A percentile compares a stretch with the other conserved stretches of the same genome.
Conservation (phyloP, 2,329 filamentous ascomycete genomes). For the Daldinia eschscholtzii region DNA sequence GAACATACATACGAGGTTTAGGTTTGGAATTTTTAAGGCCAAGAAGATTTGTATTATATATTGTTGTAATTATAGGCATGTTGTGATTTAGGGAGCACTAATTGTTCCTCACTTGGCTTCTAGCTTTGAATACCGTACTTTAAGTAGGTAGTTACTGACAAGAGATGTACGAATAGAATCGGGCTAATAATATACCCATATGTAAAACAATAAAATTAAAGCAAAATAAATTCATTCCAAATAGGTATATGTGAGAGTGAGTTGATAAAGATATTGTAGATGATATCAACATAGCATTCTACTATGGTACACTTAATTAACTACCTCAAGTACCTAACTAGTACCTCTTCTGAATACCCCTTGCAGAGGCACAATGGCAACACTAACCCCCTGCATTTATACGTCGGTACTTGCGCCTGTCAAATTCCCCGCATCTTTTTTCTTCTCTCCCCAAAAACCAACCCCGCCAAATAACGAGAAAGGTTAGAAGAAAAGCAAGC, state of each 20-base stretch:
- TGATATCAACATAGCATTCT: too few species aligned
- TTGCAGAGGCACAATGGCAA: background rate
- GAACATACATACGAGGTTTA: background rate
- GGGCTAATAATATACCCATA: too few species aligned
- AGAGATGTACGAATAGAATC: background rate
- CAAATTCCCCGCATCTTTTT: constrained; percentile 5
- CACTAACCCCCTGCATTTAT: constrained; percentile 1
- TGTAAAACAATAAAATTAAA: too few species aligned
- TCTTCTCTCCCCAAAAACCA: background rate
- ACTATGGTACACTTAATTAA: too few species aligned
- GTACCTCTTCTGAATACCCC: background rate
- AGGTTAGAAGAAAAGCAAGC: constrained; percentile 8
- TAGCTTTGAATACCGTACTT: background rate
- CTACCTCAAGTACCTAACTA: too few species aligned
- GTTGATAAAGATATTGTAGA: background rate
- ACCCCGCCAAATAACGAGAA: constrained; percentile 8
- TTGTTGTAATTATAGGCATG: background rate
- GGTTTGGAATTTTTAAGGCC: background rate
- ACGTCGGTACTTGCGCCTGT: constrained; percentile 3
- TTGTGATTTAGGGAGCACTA: background rate
- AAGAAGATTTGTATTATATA: background rate
- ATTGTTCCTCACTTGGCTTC: too few species aligned
- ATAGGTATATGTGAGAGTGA: too few species aligned
- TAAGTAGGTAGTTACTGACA: background rate
- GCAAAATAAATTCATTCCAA: too few species aligned